Percentiles rank a stretch among this genome's conserved stretches.
Evolutionary conservation across 495 filamentous ascomycete genomes (phyloP).

Genomic region (Aspergillus olivimuriae): DNA sequence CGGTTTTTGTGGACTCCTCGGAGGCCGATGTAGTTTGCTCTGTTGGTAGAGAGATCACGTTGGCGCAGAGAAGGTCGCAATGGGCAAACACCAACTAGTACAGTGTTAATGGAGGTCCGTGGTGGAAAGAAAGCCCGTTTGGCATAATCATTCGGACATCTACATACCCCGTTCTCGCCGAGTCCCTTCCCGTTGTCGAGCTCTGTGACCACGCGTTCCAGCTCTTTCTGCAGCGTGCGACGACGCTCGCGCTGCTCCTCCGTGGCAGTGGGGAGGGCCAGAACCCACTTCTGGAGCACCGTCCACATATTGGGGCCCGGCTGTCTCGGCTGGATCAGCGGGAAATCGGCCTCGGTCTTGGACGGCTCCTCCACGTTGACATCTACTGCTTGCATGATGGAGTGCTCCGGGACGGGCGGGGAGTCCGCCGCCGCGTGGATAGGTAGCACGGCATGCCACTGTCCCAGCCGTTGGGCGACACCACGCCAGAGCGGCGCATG

Average conservation of each 20-base stretch:
- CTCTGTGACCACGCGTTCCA: slow-evolving; percentile 59
- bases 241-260: slow-evolving; percentile 60
- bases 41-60: slow-evolving; percentile 78
- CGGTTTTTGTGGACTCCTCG: slow-evolving; percentile 37
- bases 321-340: slow-evolving; percentile 53
- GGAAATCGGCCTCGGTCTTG: slow-evolving; percentile 31
- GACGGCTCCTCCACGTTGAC: slow-evolving; percentile 20
- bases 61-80: slow-evolving; percentile 90
- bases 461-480: slow-evolving; percentile 72
- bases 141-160: no score
- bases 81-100: slow-evolving; percentile 82
- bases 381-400: slow-evolving; percentile 20
- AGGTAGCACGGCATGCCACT: slow-evolving; percentile 85
- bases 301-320: slow-evolving; percentile 81
- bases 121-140: neutral
- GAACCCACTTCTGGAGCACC: slow-evolving; percentile 91
- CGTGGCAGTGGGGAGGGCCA: slow-evolving; percentile 68
- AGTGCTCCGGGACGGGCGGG: slow-evolving; percentile 6
- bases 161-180: slow-evolving; percentile 63
- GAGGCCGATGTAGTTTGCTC: slow-evolving; percentile 15
- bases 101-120: slow-evolving; percentile 11
- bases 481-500: slow-evolving; percentile 67
- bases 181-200: slow-evolving; percentile 69
- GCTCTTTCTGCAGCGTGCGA: slow-evolving; percentile 63
- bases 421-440: slow-evolving; percentile 12